Evolutionary conservation across 2,329 filamentous ascomycete genomes (phyloP).

Genomic region (Apiospora pterosperma): DNA sequence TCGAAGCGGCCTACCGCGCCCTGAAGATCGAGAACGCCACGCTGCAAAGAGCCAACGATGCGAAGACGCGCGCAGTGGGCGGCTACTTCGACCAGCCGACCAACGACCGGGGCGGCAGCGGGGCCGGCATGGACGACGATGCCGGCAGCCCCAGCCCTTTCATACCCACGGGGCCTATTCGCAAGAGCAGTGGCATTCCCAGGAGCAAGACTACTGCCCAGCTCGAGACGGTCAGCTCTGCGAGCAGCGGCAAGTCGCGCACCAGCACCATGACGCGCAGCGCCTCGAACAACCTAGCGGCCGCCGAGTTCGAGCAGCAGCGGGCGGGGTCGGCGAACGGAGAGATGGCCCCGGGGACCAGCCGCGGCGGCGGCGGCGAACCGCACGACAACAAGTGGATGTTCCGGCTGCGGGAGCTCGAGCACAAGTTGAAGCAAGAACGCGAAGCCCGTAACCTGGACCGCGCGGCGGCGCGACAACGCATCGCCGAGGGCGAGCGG

Average conservation of each 20-base stretch:
- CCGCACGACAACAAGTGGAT: constrained; percentile 72
- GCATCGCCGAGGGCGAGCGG: constrained; percentile 38
- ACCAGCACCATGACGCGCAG: constrained; percentile 23
- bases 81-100: constrained; percentile 28
- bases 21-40: constrained; percentile 67
- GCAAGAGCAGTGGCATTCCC: constrained; percentile 24
- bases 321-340: constrained; percentile 12
- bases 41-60: constrained; percentile 61
- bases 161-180: constrained; percentile 49
- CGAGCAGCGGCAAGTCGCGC: constrained; percentile 16
- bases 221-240: constrained; percentile 25
- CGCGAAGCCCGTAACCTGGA: constrained; percentile 83
- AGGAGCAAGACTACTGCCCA: constrained; percentile 35
- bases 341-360: not conserved
- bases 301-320: constrained; percentile 11
- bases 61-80: constrained; percentile 40
- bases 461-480: constrained; percentile 75
- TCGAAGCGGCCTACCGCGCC: constrained; percentile 60
- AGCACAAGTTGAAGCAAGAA: constrained; percentile 85
- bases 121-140: constrained; percentile 29
- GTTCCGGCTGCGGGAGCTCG: constrained; percentile 79
- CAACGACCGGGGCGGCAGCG: constrained; percentile 38
- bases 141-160: constrained; percentile 50
- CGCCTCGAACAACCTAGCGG: constrained; percentile 17
- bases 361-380: constrained; percentile 1